Evolutionary conservation across 176 grass and related monocot genomes (phyloP).

Genomic region (Phragmites australis): DNA sequence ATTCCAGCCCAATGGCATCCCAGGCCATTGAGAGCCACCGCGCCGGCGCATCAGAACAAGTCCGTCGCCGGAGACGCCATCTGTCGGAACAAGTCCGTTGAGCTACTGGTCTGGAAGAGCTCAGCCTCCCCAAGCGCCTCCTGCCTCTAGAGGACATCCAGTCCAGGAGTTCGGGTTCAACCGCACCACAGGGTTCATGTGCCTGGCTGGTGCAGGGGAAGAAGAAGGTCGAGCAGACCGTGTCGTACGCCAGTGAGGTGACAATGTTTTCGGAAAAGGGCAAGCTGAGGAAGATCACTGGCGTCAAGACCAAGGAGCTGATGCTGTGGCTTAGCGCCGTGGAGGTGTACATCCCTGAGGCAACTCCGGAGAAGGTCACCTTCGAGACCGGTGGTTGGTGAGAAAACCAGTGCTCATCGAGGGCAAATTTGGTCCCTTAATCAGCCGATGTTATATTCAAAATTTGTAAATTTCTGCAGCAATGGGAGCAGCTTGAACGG

Average conservation of each 20-base stretch:
- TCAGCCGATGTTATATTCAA: too few relatives aligned
- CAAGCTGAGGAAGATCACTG: constrained; percentile 25
- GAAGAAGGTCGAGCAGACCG: constrained; percentile 44
- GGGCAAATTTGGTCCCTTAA: too few relatives aligned
- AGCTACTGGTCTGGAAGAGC: constrained; percentile 9
- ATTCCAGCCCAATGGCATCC: not conserved
- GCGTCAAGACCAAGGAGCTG: constrained; percentile 41
- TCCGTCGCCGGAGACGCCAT: not conserved
- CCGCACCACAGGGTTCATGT: not conserved
- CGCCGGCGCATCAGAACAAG: not conserved
- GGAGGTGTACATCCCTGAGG: constrained; percentile 14
- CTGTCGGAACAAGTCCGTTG: constrained; percentile 20
- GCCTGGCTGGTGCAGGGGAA: constrained; percentile 31
- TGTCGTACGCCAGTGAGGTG: constrained; percentile 30
- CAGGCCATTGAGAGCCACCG: constrained; percentile 16
- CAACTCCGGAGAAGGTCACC: not conserved
- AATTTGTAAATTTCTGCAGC: too few relatives aligned
- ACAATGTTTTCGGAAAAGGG: constrained; percentile 9
- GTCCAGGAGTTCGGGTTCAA: constrained; percentile 40
- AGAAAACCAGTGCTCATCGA: too few relatives aligned
- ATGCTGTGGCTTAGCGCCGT: constrained; percentile 32
- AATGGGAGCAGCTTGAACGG: too few relatives aligned
- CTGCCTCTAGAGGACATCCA: constrained; percentile 22
- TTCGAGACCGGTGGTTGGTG: constrained; percentile 43
- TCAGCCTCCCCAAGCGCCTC: constrained; percentile 37